These are phyloP conservation scores for Cordyceps sp. DNA, from an alignment of 2,329 filamentous ascomycete species.

Conservation along the genomic window DNA sequence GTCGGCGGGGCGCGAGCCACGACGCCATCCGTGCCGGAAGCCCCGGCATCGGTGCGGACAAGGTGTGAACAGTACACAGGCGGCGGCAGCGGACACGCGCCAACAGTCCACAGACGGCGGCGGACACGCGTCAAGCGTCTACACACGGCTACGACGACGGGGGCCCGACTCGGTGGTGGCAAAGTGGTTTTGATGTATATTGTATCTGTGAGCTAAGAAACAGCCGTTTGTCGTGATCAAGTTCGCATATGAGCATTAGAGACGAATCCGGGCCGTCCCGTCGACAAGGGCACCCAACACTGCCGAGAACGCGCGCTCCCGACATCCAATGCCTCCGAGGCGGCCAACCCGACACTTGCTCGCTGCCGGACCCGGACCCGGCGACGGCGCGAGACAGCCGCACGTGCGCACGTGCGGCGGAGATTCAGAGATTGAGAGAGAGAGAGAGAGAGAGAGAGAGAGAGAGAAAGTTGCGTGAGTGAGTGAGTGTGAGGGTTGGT, in stretches of 20 bases:
- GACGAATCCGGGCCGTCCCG: slow-evolving; percentile 10
- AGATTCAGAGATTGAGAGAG: not conserved
- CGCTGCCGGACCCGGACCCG: slow-evolving; percentile 8
- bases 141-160: no score
- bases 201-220: slow-evolving; percentile 25
- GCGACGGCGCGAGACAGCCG: slow-evolving; percentile 13
- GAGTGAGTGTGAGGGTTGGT: not conserved
- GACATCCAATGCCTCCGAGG: slow-evolving; percentile 11
- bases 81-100: no score
- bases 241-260: slow-evolving; percentile 21
- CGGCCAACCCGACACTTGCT: slow-evolving; percentile 10
- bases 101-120: no score
- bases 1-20: no score
- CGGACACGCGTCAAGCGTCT: no score
- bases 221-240: slow-evolving; percentile 23
- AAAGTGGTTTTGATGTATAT: slow-evolving; percentile 12
- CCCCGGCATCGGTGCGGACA: no score
- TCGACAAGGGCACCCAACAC: slow-evolving; percentile 2
- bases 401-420: slow-evolving; percentile 1
- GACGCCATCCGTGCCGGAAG: no score
- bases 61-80: no score
- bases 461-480: not conserved
- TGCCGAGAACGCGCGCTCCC: slow-evolving; percentile 2
- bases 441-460: slow-evolving; percentile 9
- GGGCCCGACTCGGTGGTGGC: no score